These are phyloP conservation scores for Ascochyta rabiei DNA, from an alignment of 2,329 filamentous ascomycete genomes.

Conservation along the genomic window DNA sequence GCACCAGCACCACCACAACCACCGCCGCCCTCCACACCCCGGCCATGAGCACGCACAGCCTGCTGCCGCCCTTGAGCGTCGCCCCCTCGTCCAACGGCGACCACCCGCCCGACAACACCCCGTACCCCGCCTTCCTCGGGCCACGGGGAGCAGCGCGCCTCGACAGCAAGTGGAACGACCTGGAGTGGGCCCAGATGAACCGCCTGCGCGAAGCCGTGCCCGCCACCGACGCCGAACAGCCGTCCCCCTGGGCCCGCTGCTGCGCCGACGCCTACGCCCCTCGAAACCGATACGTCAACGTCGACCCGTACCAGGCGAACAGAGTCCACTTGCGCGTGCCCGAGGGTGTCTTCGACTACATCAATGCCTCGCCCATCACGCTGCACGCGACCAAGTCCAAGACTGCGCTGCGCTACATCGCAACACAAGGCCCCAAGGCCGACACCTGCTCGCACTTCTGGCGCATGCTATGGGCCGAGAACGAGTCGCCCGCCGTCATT, in stretches of 20 bases:
- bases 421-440: constrained; percentile 83
- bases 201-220: constrained; percentile 57
- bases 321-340: constrained; percentile 81
- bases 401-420: constrained; percentile 72
- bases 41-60: constrained; percentile 30
- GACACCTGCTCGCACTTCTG: constrained; percentile 82
- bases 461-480: constrained; percentile 92
- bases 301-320: constrained; percentile 88
- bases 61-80: constrained; percentile 13
- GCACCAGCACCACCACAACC: constrained; percentile 30
- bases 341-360: constrained; percentile 63
- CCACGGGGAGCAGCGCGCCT: constrained; percentile 55
- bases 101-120: constrained; percentile 13
- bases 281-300: constrained; percentile 87
- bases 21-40: constrained; percentile 33
- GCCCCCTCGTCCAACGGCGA: constrained; percentile 16
- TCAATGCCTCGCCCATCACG: constrained; percentile 57
- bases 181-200: constrained; percentile 65
- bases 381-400: constrained; percentile 50
- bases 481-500: constrained; percentile 72
- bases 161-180: constrained; percentile 63
- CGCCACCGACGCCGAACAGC: constrained; percentile 49
- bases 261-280: constrained; percentile 60
- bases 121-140: constrained; percentile 58
- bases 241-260: constrained; percentile 64